A percentile compares a stretch with the other conserved stretches of the same genome.
Conservation (phyloP, 148 eudicot species). For the Arctostaphylos glauca region DNA sequence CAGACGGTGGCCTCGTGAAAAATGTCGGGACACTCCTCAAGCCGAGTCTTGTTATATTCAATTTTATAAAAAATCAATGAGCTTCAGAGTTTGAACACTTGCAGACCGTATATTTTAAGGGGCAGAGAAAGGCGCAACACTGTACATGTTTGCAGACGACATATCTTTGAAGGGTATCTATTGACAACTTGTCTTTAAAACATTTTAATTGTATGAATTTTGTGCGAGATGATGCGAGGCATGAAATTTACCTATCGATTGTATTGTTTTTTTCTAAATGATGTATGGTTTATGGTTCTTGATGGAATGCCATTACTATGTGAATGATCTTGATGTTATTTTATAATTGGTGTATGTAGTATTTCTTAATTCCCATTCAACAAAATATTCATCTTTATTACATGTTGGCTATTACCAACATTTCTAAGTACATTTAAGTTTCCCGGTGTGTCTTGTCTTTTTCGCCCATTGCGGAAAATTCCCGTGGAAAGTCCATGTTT, state of each 20-base stretch:
- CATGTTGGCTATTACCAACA: neutral
- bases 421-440: neutral
- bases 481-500: neutral
- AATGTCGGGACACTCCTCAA: neutral
- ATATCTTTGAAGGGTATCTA: neutral
- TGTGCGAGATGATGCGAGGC: neutral
- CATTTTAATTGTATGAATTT: neutral
- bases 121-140: neutral
- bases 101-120: neutral
- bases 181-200: neutral
- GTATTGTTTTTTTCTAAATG: neutral
- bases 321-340: neutral
- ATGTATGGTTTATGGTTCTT: neutral
- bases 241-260: neutral
- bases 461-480: no score
- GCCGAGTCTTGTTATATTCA: neutral
- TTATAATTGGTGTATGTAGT: neutral
- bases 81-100: neutral
- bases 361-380: neutral
- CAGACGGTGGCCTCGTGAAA: neutral
- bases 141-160: neutral
- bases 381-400: neutral
- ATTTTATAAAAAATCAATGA: neutral
- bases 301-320: neutral
- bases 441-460: no score